Conservation (phyloP, 768 basidiomycete genomes). For the Glaciozyma antarctica region DNA sequence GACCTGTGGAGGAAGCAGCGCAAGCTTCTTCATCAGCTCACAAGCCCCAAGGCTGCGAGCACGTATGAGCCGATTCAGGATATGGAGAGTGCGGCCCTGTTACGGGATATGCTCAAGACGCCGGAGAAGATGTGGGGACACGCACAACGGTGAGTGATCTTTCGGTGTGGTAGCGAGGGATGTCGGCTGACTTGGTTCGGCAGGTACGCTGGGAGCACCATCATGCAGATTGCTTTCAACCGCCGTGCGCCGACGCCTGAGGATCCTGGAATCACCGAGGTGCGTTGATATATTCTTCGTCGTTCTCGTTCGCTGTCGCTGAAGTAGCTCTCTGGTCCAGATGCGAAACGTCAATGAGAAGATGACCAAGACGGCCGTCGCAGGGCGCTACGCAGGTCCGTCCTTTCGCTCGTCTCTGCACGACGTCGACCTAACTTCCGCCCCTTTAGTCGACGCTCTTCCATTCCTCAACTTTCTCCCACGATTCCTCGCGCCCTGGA, state of each 20-base stretch:
- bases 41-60: conserved; percentile 23
- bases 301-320: no score
- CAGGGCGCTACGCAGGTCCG: conserved; percentile 28
- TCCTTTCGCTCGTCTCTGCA: no score
- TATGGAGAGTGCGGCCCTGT: conserved; percentile 25
- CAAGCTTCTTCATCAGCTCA: conserved; percentile 30
- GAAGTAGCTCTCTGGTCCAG: neutral
- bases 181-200: neutral
- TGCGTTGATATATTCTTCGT: no score
- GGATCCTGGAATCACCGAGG: conserved; percentile 31
- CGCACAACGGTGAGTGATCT: conserved; percentile 15
- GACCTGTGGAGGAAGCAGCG: conserved; percentile 31
- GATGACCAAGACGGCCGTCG: conserved; percentile 33
- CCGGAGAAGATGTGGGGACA: conserved; percentile 31
- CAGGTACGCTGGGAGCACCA: conserved; percentile 30
- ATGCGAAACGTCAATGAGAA: conserved; percentile 27
- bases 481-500: conserved; percentile 29
- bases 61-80: conserved; percentile 35
- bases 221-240: conserved; percentile 35
- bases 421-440: no score
- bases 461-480: conserved; percentile 32
- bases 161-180: neutral
- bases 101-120: conserved; percentile 25
- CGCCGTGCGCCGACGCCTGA: conserved; percentile 25
- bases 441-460: conserved; percentile 25